A percentile compares a stretch with the other conserved stretches of the same genome.
phyloP scores from a whole-genome alignment of 2,329 filamentous ascomycete species.

The Calonectria crousiana region DNA sequence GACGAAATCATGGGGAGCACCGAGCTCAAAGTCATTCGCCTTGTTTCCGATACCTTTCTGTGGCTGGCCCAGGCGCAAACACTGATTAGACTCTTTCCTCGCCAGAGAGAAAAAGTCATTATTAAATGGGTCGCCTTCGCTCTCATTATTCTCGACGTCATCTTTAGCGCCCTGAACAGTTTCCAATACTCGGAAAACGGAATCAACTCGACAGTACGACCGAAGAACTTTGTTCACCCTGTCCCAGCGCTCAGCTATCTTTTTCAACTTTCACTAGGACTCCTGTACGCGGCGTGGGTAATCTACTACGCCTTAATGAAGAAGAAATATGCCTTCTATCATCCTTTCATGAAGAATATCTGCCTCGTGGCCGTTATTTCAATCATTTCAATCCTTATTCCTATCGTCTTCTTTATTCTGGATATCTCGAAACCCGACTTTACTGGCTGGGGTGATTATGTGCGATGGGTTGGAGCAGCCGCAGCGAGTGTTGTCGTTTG shows the following conservation, averaged over 20 bases:
- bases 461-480: conserved; percentile 94
- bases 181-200: conserved; percentile 71
- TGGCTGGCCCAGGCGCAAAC: conserved; percentile 99
- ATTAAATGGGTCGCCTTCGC: conserved; percentile 99
- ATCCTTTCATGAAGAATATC: conserved; percentile 91
- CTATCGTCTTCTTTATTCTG: conserved; percentile 92
- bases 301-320: conserved; percentile 95
- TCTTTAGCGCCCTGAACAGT: conserved; percentile 92
- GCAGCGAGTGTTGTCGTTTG: conserved; percentile 97
- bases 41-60: conserved; percentile 95
- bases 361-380: conserved; percentile 83
- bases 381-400: conserved; percentile 84
- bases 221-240: conserved; percentile 85
- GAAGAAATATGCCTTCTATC: conserved; percentile 90
- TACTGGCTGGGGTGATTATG: conserved; percentile 94
- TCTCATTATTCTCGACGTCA: conserved; percentile 88
- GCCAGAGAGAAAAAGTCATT: conserved; percentile 96
- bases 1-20: conserved; percentile 83
- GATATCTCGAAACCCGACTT: conserved; percentile 89
- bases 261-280: conserved; percentile 86
- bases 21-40: conserved; percentile 88
- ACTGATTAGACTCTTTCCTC: conserved; percentile 92
- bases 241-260: conserved; percentile 92
- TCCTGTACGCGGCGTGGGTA: conserved; percentile 93
- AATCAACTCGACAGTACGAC: conserved; percentile 68